Base-by-base conservation (phyloP, 2,329 filamentous ascomycete genomes). In the Epichloe aotearoae region DNA sequence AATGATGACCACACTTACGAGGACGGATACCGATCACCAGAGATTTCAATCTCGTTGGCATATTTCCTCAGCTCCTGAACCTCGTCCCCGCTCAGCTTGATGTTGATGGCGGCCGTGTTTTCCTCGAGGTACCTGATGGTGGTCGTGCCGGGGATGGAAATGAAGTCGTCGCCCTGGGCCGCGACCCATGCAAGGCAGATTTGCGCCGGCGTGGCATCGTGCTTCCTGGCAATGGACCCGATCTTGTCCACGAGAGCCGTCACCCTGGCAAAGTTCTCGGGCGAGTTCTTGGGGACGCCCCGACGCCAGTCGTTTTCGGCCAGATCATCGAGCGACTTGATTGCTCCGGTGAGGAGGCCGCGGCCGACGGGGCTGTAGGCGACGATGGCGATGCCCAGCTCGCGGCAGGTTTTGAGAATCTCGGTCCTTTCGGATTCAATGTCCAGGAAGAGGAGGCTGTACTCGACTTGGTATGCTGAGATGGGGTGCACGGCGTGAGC, bases 111-210 rank as follows among this genome's bases (percentile, higher is more conserved):
- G 3, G 57, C 64, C 4, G 66, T 50, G 38, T 77, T 77, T 50
- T 75, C 67, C 51, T 75, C 68, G 30, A 77, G 58, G 51, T 71
- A 73, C 56, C 67, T 66, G 38, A 72, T 61, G 50, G 61, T 71
- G 61, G 70, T 75, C 0, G 73, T 77, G 2, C 73, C 74, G 0
- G 72, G 74, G 47, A 76, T 84, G 0, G 82, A 77, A 57, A 80
- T 74, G 47, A 84, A 68, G 56, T 82, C 76, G 2, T 75, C 69
- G 0, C 77, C 77, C 57, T 84, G 79, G 4, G 73, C 73, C 55
- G 82, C 57, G 51, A 85, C 57, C 80, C 82, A 86, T 0, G 81
- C 81, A 30, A 85, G 66, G 1, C 77, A 74, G 34, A 86, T 60
- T 59, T 86, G 75, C 1, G 70, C 71, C 0, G 77, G 57, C 0